Evolutionary conservation across 164 flowering plant genomes (phyloP).

Genomic region (Vitis labrusca): DNA sequence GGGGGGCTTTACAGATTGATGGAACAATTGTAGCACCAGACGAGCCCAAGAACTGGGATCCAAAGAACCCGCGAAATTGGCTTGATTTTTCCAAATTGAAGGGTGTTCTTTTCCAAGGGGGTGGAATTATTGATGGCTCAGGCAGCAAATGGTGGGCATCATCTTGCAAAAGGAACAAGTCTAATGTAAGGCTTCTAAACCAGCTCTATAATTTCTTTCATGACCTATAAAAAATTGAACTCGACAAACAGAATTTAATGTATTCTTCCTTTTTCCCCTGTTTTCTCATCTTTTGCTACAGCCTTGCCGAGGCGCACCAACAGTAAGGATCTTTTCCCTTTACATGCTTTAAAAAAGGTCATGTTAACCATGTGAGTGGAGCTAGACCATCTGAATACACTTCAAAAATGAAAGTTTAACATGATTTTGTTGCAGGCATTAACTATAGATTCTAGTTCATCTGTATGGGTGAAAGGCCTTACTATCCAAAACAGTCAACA

Average conservation of each 20-base stretch:
- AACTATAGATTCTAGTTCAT: conserved; percentile 79
- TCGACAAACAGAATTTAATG: conserved; percentile 1
- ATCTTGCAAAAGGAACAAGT: conserved; percentile 90
- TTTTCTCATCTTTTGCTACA: conserved; percentile 28
- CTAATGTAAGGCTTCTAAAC: conserved; percentile 49
- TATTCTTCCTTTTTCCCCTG: conserved; percentile 5
- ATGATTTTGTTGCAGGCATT: conserved; percentile 62
- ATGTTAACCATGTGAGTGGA: not conserved
- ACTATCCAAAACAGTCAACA: conserved; percentile 86
- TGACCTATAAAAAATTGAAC: not conserved
- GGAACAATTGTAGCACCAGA: conserved; percentile 82
- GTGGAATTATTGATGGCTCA: conserved; percentile 87
- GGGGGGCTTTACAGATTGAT: conserved; percentile 55
- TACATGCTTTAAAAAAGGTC: not conserved
- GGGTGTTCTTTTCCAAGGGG: conserved; percentile 72
- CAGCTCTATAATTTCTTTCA: not conserved
- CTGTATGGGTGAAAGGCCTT: conserved; percentile 64
- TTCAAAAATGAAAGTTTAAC: not conserved
- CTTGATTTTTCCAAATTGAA: conserved; percentile 67
- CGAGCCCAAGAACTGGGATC: conserved; percentile 86
- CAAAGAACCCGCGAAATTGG: conserved; percentile 65
- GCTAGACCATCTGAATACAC: not conserved
- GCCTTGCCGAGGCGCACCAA: conserved; percentile 90
- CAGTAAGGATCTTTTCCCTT: conserved; percentile 48
- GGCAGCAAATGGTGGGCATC: conserved; percentile 97